These are phyloP conservation scores for Cryptococcus deneoformans DNA, from an alignment of 1,284 basidiomycete species.

Conservation along the genomic window DNA sequence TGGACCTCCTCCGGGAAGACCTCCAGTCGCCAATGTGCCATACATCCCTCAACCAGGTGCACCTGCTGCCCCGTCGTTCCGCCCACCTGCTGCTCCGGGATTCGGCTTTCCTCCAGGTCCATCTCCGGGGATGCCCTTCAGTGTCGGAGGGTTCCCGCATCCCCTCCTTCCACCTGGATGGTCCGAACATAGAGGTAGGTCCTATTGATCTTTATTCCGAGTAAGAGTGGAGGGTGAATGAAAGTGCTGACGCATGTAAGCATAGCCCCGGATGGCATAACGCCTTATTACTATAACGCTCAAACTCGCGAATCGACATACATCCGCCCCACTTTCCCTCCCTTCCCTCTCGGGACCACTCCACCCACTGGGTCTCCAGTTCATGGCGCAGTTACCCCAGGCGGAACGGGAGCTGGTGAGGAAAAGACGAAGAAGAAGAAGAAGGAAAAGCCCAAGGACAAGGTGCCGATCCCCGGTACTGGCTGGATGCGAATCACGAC, in stretches of 20 bases:
- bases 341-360: slow-evolving; percentile 29
- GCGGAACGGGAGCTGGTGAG: slow-evolving; percentile 15
- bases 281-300: slow-evolving; percentile 81
- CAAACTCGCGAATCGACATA: slow-evolving; percentile 83
- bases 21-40: slow-evolving; percentile 14
- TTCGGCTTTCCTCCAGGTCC: slow-evolving; percentile 10
- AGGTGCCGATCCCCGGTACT: slow-evolving; percentile 79
- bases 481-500: slow-evolving; percentile 88
- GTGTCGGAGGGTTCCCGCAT: slow-evolving; percentile 48
- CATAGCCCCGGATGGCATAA: slow-evolving; percentile 69
- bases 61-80: background rate
- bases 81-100: slow-evolving; percentile 1
- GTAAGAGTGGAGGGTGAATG: too few relatives aligned
- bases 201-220: background rate
- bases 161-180: slow-evolving; percentile 65
- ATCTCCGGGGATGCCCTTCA: slow-evolving; percentile 18
- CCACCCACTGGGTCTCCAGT: background rate
- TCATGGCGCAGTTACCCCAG: background rate
- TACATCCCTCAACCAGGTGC: background rate
- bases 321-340: slow-evolving; percentile 62
- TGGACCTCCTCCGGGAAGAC: slow-evolving; percentile 32
- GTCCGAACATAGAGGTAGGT: slow-evolving; percentile 66
- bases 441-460: slow-evolving; percentile 84
- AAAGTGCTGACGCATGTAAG: background rate
- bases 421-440: slow-evolving; percentile 56